Evolutionary conservation across 2,329 filamentous ascomycete genomes (phyloP).

Genomic region (Moelleriella libera): DNA sequence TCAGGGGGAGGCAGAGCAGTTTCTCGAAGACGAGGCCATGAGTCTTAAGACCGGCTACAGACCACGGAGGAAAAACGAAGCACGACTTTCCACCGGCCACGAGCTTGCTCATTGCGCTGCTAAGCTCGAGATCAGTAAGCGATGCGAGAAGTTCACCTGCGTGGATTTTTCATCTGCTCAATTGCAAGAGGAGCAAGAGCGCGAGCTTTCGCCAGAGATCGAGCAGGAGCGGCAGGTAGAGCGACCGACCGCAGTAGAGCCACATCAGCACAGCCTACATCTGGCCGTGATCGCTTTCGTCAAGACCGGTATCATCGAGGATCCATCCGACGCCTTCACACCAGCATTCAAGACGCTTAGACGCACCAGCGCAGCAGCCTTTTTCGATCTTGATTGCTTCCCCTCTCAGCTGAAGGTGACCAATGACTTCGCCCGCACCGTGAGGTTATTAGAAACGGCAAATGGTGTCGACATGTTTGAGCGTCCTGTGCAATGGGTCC

Average conservation of each 20-base stretch:
- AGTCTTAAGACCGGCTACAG: neutral
- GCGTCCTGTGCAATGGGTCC: slow-evolving; percentile 12
- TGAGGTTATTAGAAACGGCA: slow-evolving; percentile 1
- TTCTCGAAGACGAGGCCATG: slow-evolving; percentile 1
- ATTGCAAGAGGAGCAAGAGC: slow-evolving; percentile 45
- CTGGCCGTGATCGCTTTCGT: slow-evolving; percentile 17
- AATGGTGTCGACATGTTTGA: slow-evolving; percentile 8
- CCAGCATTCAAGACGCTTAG: slow-evolving; percentile 8
- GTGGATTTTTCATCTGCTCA: neutral
- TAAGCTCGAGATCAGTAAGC: neutral
- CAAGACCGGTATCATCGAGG: neutral
- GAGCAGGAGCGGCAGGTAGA: slow-evolving; percentile 45
- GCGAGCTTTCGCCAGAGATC: slow-evolving; percentile 50
- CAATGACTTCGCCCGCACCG: slow-evolving; percentile 7
- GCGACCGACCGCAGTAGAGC: slow-evolving; percentile 19
- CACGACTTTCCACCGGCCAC: neutral
- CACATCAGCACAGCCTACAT: slow-evolving; percentile 28
- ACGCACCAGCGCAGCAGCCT: slow-evolving; percentile 7
- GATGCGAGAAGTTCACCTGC: neutral
- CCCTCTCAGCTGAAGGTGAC: slow-evolving; percentile 7
- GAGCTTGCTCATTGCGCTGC: neutral
- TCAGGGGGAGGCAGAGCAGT: neutral
- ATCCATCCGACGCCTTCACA: neutral
- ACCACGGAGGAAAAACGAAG: neutral
- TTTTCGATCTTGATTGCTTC: slow-evolving; percentile 1